A percentile compares a stretch with the other conserved stretches of the same genome.
Evolutionary conservation across 441 rosid genomes (phyloP).

Genomic region (Pelargonium myrrhifolium): DNA sequence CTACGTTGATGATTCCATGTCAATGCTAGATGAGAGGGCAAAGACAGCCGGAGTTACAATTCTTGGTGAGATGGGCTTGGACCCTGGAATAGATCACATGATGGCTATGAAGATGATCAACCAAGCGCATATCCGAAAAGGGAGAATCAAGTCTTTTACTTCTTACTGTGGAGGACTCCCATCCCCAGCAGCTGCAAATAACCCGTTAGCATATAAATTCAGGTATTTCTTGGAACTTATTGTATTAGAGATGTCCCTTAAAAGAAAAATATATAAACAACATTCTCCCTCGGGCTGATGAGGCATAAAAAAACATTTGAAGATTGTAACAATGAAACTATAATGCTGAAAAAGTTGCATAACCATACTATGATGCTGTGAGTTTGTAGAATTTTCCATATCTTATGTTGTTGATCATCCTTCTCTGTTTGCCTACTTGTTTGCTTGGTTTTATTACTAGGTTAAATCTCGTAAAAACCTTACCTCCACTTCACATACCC

Average conservation of each 20-base stretch:
- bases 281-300: too few species aligned
- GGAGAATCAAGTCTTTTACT: conserved; percentile 73
- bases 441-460: background rate
- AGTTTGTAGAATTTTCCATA: conserved; percentile 1
- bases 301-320: too few species aligned
- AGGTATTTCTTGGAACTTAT: conserved; percentile 38
- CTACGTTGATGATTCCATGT: conserved; percentile 72
- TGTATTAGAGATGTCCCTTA: background rate
- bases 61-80: conserved; percentile 94
- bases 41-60: conserved; percentile 66
- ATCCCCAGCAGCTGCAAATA: conserved; percentile 92
- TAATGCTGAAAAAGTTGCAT: background rate
- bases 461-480: background rate
- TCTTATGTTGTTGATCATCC: background rate
- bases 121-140: conserved; percentile 55
- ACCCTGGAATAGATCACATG: conserved; percentile 98
- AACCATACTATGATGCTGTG: background rate
- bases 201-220: conserved; percentile 87
- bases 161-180: conserved; percentile 97
- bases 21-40: conserved; percentile 58
- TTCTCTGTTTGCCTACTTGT: background rate
- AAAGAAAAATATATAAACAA: background rate
- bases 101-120: conserved; percentile 97
- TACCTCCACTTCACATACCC: background rate
- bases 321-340: too few species aligned